These are phyloP conservation scores for Fusarium musae DNA, from an alignment of 2,329 filamentous ascomycete species.

Conservation along the genomic window DNA sequence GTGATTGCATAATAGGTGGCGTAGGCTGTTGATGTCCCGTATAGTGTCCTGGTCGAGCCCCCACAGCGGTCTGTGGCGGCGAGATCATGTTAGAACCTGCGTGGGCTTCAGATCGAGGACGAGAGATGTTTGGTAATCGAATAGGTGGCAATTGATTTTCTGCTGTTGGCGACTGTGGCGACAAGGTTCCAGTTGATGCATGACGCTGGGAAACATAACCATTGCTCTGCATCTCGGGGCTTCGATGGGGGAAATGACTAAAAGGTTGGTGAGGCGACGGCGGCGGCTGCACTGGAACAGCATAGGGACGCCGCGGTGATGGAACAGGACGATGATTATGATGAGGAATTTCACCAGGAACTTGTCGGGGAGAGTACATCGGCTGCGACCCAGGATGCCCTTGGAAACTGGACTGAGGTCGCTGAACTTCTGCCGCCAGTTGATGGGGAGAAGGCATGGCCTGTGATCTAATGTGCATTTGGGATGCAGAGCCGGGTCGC, in stretches of 20 bases:
- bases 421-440: neutral
- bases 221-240: neutral
- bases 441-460: neutral
- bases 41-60: neutral
- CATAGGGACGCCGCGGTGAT: neutral
- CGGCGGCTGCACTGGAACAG: neutral
- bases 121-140: neutral
- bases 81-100: neutral
- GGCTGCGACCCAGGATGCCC: neutral
- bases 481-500: neutral
- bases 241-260: neutral
- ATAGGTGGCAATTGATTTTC: neutral
- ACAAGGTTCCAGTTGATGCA: neutral
- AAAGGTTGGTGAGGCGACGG: neutral
- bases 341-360: neutral
- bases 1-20: neutral
- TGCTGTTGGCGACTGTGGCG: neutral
- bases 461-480: neutral
- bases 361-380: neutral
- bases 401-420: neutral
- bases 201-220: neutral
- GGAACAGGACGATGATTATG: neutral
- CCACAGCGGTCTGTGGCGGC: neutral
- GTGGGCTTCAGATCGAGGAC: neutral
- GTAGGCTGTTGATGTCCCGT: neutral